A percentile compares a stretch with the other conserved stretches of the same genome.
These are phyloP conservation scores for Malassezia dermatis DNA, from an alignment of 1,284 basidiomycete species.

Conservation along the genomic window DNA sequence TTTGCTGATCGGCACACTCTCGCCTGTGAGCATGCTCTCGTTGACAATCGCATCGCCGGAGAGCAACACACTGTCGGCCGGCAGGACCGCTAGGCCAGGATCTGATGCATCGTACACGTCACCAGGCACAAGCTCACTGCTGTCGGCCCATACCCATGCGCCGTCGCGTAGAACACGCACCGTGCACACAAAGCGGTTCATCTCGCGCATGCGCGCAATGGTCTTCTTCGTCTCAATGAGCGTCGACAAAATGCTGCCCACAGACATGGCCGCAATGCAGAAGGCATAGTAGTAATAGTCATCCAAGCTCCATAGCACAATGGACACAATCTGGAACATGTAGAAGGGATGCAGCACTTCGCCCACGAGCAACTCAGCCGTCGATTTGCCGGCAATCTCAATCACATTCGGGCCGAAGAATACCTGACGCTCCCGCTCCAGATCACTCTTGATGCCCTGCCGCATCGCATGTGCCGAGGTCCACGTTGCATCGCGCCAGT, in stretches of 20 bases:
- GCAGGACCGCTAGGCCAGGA: slow-evolving; percentile 64
- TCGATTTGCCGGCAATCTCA: slow-evolving; percentile 79
- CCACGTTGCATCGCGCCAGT: slow-evolving; percentile 85
- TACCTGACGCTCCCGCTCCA: slow-evolving; percentile 45
- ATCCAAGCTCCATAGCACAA: slow-evolving; percentile 85
- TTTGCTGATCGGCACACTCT: slow-evolving; percentile 87
- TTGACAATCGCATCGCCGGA: slow-evolving; percentile 95
- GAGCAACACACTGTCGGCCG: slow-evolving; percentile 81
- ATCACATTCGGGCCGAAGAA: slow-evolving; percentile 82
- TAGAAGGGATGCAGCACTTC: slow-evolving; percentile 48
- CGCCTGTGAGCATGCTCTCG: slow-evolving; percentile 95
- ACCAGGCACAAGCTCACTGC: slow-evolving; percentile 75
- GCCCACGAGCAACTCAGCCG: slow-evolving; percentile 70
- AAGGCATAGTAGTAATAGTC: slow-evolving; percentile 90
- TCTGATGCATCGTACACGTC: slow-evolving; percentile 82
- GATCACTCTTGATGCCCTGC: slow-evolving; percentile 30
- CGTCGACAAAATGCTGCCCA: slow-evolving; percentile 73
- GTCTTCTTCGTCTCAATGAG: slow-evolving; percentile 80
- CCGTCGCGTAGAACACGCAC: slow-evolving; percentile 66
- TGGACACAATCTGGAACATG: slow-evolving; percentile 94
- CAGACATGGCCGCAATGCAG: slow-evolving; percentile 86
- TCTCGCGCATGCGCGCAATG: slow-evolving; percentile 84
- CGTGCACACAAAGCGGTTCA: slow-evolving; percentile 81
- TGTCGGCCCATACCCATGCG: slow-evolving; percentile 54
- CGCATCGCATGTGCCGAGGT: slow-evolving; percentile 52